phyloP scores from a whole-genome alignment of 768 basidiomycete genomes.

The Cubamyces sp. region DNA sequence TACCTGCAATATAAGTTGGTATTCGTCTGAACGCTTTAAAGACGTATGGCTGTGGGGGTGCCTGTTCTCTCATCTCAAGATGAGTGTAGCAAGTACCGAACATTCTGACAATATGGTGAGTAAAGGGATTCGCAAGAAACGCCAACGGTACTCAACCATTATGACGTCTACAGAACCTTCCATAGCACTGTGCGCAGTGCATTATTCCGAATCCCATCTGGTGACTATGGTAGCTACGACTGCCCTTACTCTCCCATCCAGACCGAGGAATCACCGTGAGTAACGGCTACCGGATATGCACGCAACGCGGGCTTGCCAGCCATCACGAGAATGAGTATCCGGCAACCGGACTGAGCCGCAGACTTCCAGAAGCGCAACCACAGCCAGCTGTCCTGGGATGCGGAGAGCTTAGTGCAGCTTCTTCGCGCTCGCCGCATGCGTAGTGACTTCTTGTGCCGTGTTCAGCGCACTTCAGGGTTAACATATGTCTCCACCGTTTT shows the following conservation, averaged over 20 bases:
- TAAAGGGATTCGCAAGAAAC: no score
- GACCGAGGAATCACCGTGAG: slow-evolving; percentile 14
- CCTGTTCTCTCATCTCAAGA: no score
- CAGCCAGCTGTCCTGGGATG: neutral
- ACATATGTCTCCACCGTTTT: neutral
- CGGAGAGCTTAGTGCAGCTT: neutral
- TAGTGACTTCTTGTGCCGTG: neutral
- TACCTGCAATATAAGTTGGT: neutral
- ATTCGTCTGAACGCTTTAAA: no score
- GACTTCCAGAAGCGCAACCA: slow-evolving; percentile 1
- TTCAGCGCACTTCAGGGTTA: neutral
- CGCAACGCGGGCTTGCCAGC: neutral
- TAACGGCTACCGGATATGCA: neutral
- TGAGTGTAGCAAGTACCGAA: no score
- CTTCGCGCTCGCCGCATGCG: neutral
- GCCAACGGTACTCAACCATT: no score
- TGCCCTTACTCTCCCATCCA: neutral
- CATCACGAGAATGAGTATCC: neutral
- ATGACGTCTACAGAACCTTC: no score
- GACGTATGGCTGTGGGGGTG: no score
- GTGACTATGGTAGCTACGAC: neutral
- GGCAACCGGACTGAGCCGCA: neutral
- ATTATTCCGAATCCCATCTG: neutral
- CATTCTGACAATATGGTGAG: no score
- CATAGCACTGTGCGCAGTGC: neutral